Conservation (phyloP, 225 moss, liverwort and hornwort species). For the Physcomitrium patens region DNA sequence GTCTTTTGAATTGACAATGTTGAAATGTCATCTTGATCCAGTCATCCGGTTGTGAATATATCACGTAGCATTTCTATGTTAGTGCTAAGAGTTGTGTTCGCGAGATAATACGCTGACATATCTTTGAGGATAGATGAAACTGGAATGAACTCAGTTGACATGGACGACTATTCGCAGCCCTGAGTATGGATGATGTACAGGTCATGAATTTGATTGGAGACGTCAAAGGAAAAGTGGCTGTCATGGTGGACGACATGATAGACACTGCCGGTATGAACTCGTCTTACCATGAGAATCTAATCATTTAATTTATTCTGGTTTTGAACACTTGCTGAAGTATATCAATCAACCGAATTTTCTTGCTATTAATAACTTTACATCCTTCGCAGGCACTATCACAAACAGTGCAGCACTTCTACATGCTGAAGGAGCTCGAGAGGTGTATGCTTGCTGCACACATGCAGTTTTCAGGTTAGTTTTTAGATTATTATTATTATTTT, state of each 20-base stretch:
- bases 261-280: conserved; percentile 59
- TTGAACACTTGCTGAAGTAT: too few relatives aligned
- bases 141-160: background rate
- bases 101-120: background rate
- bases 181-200: conserved; percentile 30
- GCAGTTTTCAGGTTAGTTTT: conserved; percentile 62
- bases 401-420: conserved; percentile 71
- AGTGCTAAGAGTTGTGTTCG: background rate
- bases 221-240: conserved; percentile 69
- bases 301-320: too few relatives aligned
- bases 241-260: conserved; percentile 81
- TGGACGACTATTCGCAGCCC: background rate
- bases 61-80: background rate
- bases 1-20: background rate
- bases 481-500: background rate
- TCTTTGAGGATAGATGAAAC: too few relatives aligned
- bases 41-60: background rate
- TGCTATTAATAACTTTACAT: background rate
- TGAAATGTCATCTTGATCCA: background rate
- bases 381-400: conserved; percentile 53
- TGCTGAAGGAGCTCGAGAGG: conserved; percentile 71
- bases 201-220: conserved; percentile 80
- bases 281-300: background rate
- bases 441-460: conserved; percentile 74
- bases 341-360: too few relatives aligned